Percentiles rank a stretch among this genome's conserved stretches.
phyloP scores from a whole-genome alignment of 164 flowering plant species.

The Piper longum region DNA sequence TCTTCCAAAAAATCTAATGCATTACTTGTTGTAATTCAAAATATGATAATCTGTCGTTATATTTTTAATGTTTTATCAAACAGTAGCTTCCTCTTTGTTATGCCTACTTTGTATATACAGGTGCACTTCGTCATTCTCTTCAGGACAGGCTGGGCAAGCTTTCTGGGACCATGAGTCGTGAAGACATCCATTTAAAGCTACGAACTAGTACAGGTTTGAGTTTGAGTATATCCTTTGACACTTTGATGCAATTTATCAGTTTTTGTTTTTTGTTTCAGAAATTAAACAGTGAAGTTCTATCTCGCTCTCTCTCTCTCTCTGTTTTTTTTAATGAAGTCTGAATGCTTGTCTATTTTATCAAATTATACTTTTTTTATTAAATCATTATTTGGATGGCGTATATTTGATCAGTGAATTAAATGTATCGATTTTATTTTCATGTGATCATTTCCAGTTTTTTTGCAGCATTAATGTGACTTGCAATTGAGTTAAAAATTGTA shows the following conservation, averaged over 20 bases:
- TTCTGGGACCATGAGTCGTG: conserved; percentile 55
- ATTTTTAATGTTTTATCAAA: too few species aligned
- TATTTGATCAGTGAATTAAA: too few species aligned
- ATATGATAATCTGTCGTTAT: too few species aligned
- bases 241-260: background rate
- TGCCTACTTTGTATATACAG: conserved; percentile 16
- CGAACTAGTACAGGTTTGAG: conserved; percentile 87
- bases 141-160: conserved; percentile 88
- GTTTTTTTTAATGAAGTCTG: background rate
- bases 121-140: conserved; percentile 91
- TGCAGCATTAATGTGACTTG: too few species aligned
- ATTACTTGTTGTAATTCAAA: too few species aligned
- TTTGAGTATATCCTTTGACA: background rate
- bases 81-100: background rate
- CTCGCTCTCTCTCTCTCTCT: background rate
- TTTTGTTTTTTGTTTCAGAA: too few species aligned
- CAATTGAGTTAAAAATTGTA: too few species aligned
- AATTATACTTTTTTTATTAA: too few species aligned
- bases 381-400: too few species aligned
- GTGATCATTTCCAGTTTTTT: too few species aligned
- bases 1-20: background rate
- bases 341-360: background rate
- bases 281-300: background rate
- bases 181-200: conserved; percentile 80
- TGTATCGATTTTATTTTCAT: too few species aligned